Evolutionary conservation across 2,329 filamentous ascomycete species (phyloP).

Genomic region (Didymella segeticola): DNA sequence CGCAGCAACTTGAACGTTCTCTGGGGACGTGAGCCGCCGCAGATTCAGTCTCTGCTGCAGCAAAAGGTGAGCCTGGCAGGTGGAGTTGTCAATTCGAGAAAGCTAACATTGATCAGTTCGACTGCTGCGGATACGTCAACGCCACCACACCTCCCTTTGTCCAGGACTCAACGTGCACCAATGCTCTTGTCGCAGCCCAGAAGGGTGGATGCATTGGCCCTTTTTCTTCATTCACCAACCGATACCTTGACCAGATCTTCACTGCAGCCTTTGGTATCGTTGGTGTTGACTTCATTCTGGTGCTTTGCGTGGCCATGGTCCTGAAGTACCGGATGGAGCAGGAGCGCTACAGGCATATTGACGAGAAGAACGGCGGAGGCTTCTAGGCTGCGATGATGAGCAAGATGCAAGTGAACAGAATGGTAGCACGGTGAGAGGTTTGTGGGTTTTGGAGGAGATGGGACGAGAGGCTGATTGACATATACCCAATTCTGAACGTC

Average conservation of each 20-base stretch:
- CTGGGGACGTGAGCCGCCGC: constrained; percentile 65
- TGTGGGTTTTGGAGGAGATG: constrained; percentile 31
- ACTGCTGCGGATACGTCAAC: constrained; percentile 82
- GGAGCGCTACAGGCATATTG: constrained; percentile 79
- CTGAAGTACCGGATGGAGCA: constrained; percentile 82
- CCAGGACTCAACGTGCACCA: constrained; percentile 71
- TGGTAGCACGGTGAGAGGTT: constrained; percentile 2
- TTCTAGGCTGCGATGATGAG: constrained; percentile 24
- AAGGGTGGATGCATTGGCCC: constrained; percentile 72
- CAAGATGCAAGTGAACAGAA: background rate
- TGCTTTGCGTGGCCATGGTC: constrained; percentile 76
- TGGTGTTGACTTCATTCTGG: constrained; percentile 69
- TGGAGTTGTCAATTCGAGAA: constrained; percentile 12
- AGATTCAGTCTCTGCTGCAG: constrained; percentile 73
- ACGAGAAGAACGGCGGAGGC: constrained; percentile 69
- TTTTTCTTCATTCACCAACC: constrained; percentile 72
- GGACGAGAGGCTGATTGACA: constrained; percentile 14
- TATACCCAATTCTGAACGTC: constrained; percentile 28
- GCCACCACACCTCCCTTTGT: constrained; percentile 75
- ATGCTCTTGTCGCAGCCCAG: constrained; percentile 72
- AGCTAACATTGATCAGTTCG: constrained; percentile 61
- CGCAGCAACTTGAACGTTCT: constrained; percentile 66
- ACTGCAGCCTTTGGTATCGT: constrained; percentile 82
- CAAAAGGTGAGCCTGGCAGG: constrained; percentile 61
- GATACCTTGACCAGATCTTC: constrained; percentile 77